Conservation (phyloP, 495 filamentous ascomycete genomes). For the Xylaria telfairii region DNA sequence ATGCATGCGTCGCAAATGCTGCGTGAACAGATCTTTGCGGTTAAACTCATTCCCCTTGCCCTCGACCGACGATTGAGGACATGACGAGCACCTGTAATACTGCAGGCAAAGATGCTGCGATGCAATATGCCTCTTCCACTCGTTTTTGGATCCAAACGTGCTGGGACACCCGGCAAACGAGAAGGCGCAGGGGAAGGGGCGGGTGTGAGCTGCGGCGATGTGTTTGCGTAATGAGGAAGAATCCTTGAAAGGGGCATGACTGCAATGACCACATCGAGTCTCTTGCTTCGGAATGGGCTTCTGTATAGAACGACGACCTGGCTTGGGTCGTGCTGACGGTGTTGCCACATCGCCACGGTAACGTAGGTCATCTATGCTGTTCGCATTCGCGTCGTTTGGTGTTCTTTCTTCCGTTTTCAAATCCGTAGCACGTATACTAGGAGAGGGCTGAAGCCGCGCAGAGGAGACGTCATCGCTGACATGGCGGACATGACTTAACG, state of each 20-base stretch:
- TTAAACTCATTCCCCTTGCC: constrained; percentile 72
- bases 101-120: constrained; percentile 87
- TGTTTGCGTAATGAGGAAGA: constrained; percentile 64
- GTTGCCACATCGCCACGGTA: constrained; percentile 46
- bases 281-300: constrained; percentile 60
- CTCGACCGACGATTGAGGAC: constrained; percentile 65
- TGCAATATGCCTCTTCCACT: constrained; percentile 92
- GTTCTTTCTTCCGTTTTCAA: constrained; percentile 49
- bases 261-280: constrained; percentile 60
- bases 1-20: constrained; percentile 95
- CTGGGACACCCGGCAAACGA: constrained; percentile 81
- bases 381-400: constrained; percentile 47
- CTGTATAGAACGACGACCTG: constrained; percentile 52
- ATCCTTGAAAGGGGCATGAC: constrained; percentile 64
- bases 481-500: constrained; percentile 61
- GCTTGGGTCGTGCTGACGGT: constrained; percentile 51
- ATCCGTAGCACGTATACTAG: constrained; percentile 23
- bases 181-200: constrained; percentile 86
- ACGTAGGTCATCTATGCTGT: constrained; percentile 45
- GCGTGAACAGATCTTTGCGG: constrained; percentile 94
- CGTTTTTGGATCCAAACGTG: constrained; percentile 91
- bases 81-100: constrained; percentile 82
- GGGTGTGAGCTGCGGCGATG: constrained; percentile 64
- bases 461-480: constrained; percentile 49
- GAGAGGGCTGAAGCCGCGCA: constrained; percentile 29